Base-by-base conservation (phyloP, 805 yeast genomes). In the Suhomyces sp. region DNA sequence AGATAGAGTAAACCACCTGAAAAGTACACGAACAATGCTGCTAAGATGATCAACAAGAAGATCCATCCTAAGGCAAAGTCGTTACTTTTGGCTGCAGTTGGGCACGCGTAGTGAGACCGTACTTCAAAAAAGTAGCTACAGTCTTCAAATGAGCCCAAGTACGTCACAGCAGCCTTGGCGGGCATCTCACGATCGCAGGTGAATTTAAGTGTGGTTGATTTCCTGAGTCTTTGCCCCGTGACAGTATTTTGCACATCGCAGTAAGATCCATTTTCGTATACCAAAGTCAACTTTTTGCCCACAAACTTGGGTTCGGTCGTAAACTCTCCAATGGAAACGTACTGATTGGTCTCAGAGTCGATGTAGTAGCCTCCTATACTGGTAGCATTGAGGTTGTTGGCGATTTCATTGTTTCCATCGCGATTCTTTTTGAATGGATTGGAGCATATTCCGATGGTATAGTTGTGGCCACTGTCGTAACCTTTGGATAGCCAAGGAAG, bases 91-190 rank as follows among this genome's bases (percentile, higher is more conserved):
- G 85, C 84, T 8, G 88, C 83, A 58, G 91, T 86, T 0, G 96
- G 89, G 68, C 97, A 90, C 0, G 96, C 97, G 69, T 86, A 87
- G 44, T 88, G 84, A 3, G 96, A 88, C 58, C 90, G 72, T 31
- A 90, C 90, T 63, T 90, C 97, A 66, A 90, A 90, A 63, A 86
- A 81, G 67, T 88, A 90, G 36, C 86, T 83, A 69, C 97, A 90
- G 56, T 90, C 88, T 65, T 89, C 81, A 42, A 82, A 63, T 6
- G 83, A 83, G 1, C 94, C 94, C 31, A 90, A 79, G 65, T 78
- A 90, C 15, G 88, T 79, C 0, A 90, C 73, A 35, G 82, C 75
- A 0, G 92, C 94, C 55, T 81, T 81, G 5, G 81, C 70, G 64
- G 81, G 68, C 62, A 87, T 81, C 48, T 87, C 93, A 55, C 88